Evolutionary conservation across 768 basidiomycete genomes (phyloP).

Genomic region (Amanita fuliginea): DNA sequence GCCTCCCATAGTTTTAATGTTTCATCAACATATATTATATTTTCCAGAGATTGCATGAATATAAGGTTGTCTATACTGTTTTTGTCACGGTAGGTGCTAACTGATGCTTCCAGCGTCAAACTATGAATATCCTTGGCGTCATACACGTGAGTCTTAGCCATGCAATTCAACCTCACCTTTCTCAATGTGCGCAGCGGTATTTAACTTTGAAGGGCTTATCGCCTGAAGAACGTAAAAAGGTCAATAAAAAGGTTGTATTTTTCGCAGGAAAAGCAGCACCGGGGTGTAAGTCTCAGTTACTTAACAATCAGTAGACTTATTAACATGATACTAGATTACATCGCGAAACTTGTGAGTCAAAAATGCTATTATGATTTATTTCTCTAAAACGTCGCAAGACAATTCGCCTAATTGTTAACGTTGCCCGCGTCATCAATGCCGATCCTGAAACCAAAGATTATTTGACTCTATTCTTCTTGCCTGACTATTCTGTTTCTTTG

Average conservation of each 20-base stretch:
- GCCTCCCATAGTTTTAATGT: constrained; percentile 7
- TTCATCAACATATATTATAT: not conserved
- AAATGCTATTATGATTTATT: not conserved
- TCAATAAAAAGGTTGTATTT: constrained; percentile 83
- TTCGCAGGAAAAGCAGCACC: constrained; percentile 98
- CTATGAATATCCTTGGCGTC: constrained; percentile 85
- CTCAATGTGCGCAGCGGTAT: constrained; percentile 49
- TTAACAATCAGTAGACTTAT: not conserved
- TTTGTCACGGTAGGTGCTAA: not conserved
- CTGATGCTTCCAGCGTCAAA: constrained; percentile 55
- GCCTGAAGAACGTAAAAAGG: constrained; percentile 70
- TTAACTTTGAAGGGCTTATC: constrained; percentile 69
- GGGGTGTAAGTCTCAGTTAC: constrained; percentile 44
- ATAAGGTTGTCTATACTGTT: constrained; percentile 41
- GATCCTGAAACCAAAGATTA: constrained; percentile 85
- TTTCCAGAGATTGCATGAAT: constrained; percentile 84
- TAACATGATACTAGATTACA: constrained; percentile 46
- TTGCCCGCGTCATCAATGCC: constrained; percentile 65
- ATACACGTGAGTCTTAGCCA: constrained; percentile 49
- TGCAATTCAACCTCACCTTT: not conserved
- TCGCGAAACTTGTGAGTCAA: constrained; percentile 68
- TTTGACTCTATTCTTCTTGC: constrained; percentile 88
- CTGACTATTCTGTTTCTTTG: constrained; percentile 85
- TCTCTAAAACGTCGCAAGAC: constrained; percentile 31
- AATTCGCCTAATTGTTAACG: constrained; percentile 90